These are phyloP conservation scores for Periconia sp. DNA, from an alignment of 2,329 filamentous ascomycete species.

Conservation along the genomic window DNA sequence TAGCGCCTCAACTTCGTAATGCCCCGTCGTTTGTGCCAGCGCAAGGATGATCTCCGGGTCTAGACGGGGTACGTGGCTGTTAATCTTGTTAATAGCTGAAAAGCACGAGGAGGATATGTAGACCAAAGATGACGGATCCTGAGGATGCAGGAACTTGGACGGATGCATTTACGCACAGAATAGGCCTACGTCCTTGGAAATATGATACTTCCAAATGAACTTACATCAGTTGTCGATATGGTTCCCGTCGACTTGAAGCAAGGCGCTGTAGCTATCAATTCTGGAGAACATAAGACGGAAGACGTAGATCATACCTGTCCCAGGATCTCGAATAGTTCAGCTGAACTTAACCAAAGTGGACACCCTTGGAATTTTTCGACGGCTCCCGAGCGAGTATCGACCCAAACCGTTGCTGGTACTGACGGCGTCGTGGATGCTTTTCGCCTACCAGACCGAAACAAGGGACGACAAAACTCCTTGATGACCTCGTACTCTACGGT, in stretches of 20 bases:
- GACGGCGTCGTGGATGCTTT: not conserved
- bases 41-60: constrained; percentile 9
- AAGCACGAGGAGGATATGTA: too few relatives aligned
- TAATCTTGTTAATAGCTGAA: not conserved
- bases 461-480: not conserved
- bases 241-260: constrained; percentile 1
- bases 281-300: not conserved
- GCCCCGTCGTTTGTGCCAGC: constrained; percentile 10
- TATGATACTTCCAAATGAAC: constrained; percentile 4
- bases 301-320: not conserved
- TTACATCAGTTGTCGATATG: constrained; percentile 3
- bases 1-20: constrained; percentile 11
- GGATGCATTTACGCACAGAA: too few relatives aligned
- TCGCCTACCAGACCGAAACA: not conserved
- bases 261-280: not conserved
- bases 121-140: too few relatives aligned
- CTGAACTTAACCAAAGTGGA: not conserved
- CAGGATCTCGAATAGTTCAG: not conserved
- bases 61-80: constrained; percentile 14
- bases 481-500: not conserved
- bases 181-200: too few relatives aligned
- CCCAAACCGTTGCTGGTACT: not conserved
- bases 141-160: too few relatives aligned
- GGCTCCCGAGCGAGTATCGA: not conserved
- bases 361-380: not conserved